Percentiles rank a stretch among this genome's conserved stretches.
Evolutionary conservation across 2,329 filamentous ascomycete genomes (phyloP).

Genomic region (Cercospora canescens): DNA sequence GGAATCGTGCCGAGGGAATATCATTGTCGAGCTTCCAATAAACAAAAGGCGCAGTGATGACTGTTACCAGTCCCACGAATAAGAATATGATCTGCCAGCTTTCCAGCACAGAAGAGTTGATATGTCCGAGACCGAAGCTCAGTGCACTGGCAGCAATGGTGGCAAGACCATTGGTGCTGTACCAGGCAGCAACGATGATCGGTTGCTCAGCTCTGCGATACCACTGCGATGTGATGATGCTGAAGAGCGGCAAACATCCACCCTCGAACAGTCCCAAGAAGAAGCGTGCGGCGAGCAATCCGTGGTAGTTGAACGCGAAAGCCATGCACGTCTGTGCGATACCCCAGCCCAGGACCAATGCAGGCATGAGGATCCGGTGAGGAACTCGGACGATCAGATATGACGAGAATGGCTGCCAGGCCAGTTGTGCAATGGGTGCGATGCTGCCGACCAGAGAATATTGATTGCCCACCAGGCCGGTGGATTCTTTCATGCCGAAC

Average conservation of each 20-base stretch:
- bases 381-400: constrained; percentile 64
- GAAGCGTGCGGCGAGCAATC: constrained; percentile 62
- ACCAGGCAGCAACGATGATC: constrained; percentile 29
- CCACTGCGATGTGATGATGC: constrained; percentile 43
- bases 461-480: constrained; percentile 49
- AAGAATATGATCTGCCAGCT: constrained; percentile 34
- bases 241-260: constrained; percentile 65
- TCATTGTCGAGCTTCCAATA: constrained; percentile 64
- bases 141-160: constrained; percentile 27
- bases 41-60: constrained; percentile 58
- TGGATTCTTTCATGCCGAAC: constrained; percentile 47
- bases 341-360: constrained; percentile 64
- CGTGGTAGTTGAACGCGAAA: constrained; percentile 57
- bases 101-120: constrained; percentile 21
- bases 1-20: constrained; percentile 52
- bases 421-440: constrained; percentile 55
- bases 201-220: constrained; percentile 32
- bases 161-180: constrained; percentile 28
- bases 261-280: constrained; percentile 68
- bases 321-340: constrained; percentile 61
- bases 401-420: constrained; percentile 66
- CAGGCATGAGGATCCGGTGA: constrained; percentile 65
- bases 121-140: constrained; percentile 26
- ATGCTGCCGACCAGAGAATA: constrained; percentile 51
- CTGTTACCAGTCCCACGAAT: constrained; percentile 62